Base-by-base conservation (phyloP, 495 filamentous ascomycete species). In the Ascodesmis nigricans region DNA sequence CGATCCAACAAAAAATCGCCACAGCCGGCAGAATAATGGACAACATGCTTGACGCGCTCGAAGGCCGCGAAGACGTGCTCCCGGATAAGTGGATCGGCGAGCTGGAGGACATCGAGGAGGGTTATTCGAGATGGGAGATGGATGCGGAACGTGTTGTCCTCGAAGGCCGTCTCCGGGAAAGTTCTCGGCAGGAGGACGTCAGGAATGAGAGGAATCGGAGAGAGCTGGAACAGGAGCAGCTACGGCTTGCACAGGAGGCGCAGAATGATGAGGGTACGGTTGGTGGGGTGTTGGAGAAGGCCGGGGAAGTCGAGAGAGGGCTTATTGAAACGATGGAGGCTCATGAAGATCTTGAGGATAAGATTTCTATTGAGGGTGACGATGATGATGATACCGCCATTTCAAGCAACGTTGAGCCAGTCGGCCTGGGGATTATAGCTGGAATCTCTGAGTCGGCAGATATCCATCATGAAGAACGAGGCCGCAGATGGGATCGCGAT, bases 41-140 rank as follows among this genome's bases (percentile, higher is more conserved):
- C 51, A 62, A 56, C 8, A 77, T 90, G 64, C 63, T 95, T 4
- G 83, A 95, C 45, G 59, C 67, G 6, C 57, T 95, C 6, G 87
- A 92, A 49, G 81, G 78, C 3, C 63, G 69, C 17, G 61, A 73
- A 34, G 87, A 97, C 44, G 74, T 74, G 2, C 51, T 97, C 6
- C 87, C 87, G 0, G 79, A 91, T 21, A 46, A 55, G 13, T 97
- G 90, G 90, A 67, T 93, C 29, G 78, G 83, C 37, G 62, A 71
- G 4, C 66, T 95, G 45, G 90, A 95, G 49, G 51, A 54, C 0
- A 55, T 92, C 9, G 90, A 97, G 46, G 60, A 66, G 7, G 66
- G 75, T n/a, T 91, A 82, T 55, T 65, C 68, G 5, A 58, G 66
- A 9, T 95, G 87, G 90, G 69, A 48, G 19, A 50, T 52, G 40